A percentile compares a stretch with the other conserved stretches of the same genome.
Conservation (phyloP, 2,329 filamentous ascomycete species). For the Colletotrichum camelliae region DNA sequence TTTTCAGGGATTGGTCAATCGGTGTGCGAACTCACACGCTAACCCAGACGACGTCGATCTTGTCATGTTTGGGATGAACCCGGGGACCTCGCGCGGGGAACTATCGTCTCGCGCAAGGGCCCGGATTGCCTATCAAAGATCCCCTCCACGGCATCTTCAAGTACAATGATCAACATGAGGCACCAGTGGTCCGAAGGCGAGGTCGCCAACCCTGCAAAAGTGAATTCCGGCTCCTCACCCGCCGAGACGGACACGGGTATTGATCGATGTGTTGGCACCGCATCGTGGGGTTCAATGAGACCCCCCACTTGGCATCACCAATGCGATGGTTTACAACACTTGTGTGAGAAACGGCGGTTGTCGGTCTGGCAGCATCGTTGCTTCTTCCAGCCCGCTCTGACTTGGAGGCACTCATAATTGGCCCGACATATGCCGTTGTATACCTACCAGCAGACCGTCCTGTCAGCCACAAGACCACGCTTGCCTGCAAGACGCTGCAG, state of each 20-base stretch:
- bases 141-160: not conserved
- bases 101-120: not conserved
- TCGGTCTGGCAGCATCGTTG: not conserved
- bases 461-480: not conserved
- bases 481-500: conserved; percentile 14
- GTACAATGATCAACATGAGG: not conserved
- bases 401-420: not conserved
- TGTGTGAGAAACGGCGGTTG: not conserved
- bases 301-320: not conserved
- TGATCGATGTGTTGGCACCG: conserved; percentile 10
- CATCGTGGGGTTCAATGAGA: not conserved
- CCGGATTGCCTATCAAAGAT: not conserved
- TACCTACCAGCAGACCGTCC: not conserved
- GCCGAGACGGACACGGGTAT: not conserved
- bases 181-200: not conserved
- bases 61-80: not conserved
- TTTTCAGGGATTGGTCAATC: not conserved
- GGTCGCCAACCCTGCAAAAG: not conserved
- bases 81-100: not conserved
- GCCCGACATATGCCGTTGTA: not conserved
- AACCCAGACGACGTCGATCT: not conserved
- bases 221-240: not conserved
- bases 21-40: not conserved
- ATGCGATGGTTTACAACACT: not conserved
- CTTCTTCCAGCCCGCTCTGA: not conserved